Evolutionary conservation across 106 monocot species (phyloP), one percentile per base, ranked within the genome.

Genomic region (Acanthochlamys bracteata): DNA sequence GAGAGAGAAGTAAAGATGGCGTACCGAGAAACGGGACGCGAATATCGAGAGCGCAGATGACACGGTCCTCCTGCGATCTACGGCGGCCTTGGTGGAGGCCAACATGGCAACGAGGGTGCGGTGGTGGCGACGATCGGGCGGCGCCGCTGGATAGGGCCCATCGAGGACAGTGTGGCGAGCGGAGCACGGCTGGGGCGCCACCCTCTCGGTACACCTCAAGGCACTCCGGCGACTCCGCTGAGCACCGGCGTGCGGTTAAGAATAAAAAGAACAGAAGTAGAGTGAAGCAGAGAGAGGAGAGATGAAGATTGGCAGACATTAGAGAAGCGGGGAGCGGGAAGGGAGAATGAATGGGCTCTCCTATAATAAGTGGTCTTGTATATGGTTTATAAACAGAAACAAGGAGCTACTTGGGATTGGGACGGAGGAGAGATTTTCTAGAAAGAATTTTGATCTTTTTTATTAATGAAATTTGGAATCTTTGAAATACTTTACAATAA

Each of bases 51-150:
- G 16, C 10, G 53, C 53, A 54, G 53, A 54, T 6, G 53, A n/a
- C 53, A 17, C 53, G 53, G 53, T 54, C 53, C 53, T 54, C 53
- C 53, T 54, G 53, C 16, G 53, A 54, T 19, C 53, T 8, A 19
- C 53, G 53, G 6, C 53, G 53, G 16, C 53, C 53, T n/a, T 54
- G 53, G 53, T 54, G 53, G 53, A 54, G 7, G 16, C 16, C 53
- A 7, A 54, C 6, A 6, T 54, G 53, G 53, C 53, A 54, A 6
- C 53, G 7, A n/a, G n/a, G 53, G 6, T 11, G 53, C 53, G 53
- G 53, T 16, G 53, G 53, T 7, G 53, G 53, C 7, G 10, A 7
- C 53, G 10, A 19, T 8, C 6, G 16, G 7, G 7, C 16, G n/a
- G 10, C 53, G 53, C n/a, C 16, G 53, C n/a, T n/a, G 53, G 53